phyloP scores from a whole-genome alignment of 768 basidiomycete genomes.

The Amanita pseudoporphyria region DNA sequence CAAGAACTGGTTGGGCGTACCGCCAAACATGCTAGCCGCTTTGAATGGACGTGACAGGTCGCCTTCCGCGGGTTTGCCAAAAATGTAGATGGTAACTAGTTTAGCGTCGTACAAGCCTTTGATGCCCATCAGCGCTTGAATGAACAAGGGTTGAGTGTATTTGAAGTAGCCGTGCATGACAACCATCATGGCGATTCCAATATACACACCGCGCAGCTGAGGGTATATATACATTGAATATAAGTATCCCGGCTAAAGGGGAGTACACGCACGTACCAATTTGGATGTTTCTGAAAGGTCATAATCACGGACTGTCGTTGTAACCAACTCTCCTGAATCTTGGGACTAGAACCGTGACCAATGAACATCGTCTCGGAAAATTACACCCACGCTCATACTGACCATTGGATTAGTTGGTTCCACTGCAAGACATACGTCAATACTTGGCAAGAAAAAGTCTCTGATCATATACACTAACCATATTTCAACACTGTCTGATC shows the following conservation, averaged over 20 bases:
- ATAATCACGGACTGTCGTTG: slow-evolving; percentile 92
- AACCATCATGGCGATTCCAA: slow-evolving; percentile 79
- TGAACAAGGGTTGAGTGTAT: slow-evolving; percentile 94
- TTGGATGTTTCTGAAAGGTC: slow-evolving; percentile 86
- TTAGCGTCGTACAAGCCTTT: slow-evolving; percentile 87
- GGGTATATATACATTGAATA: too few species aligned
- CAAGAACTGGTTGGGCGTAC: slow-evolving; percentile 25
- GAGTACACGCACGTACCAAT: slow-evolving; percentile 32
- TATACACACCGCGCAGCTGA: slow-evolving; percentile 57
- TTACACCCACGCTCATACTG: slow-evolving; percentile 14
- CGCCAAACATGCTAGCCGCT: slow-evolving; percentile 60
- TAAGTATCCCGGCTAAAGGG: neutral
- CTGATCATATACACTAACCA: slow-evolving; percentile 38
- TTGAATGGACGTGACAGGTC: slow-evolving; percentile 91
- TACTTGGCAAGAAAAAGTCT: neutral
- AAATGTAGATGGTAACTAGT: slow-evolving; percentile 70
- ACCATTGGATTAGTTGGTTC: slow-evolving; percentile 74
- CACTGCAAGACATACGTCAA: slow-evolving; percentile 33
- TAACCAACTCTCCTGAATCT: slow-evolving; percentile 65
- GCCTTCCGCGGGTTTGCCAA: slow-evolving; percentile 72
- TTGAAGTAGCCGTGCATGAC: slow-evolving; percentile 93
- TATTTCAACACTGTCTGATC: slow-evolving; percentile 96
- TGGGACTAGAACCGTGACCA: slow-evolving; percentile 30
- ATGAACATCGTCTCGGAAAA: neutral
- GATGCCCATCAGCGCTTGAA: slow-evolving; percentile 91